Percentiles rank a stretch among this genome's conserved stretches.
phyloP scores from a whole-genome alignment of 139 green algal genomes.

The Chlorella ohadii region DNA sequence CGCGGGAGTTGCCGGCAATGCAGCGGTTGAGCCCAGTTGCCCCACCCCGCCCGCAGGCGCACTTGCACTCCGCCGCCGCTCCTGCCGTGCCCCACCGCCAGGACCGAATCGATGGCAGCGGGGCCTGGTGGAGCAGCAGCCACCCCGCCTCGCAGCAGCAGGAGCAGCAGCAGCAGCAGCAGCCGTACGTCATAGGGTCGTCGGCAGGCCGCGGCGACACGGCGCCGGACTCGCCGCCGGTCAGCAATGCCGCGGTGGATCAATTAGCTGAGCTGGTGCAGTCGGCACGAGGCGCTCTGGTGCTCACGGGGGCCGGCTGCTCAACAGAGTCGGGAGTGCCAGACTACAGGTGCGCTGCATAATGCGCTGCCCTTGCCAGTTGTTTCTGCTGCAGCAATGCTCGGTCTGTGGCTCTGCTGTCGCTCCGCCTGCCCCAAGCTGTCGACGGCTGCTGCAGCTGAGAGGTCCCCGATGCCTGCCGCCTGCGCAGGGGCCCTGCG shows the following conservation, averaged over 20 bases:
- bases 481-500: constrained; percentile 47
- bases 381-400: too few species aligned
- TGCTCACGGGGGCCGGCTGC: constrained; percentile 62
- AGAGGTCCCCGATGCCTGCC: too few species aligned
- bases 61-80: not conserved
- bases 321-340: constrained; percentile 86
- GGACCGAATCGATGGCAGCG: constrained; percentile 17
- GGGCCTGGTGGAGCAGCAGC: not conserved
- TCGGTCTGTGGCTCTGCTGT: too few species aligned
- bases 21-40: too few species aligned
- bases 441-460: too few species aligned
- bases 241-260: constrained; percentile 50
- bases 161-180: constrained; percentile 2
- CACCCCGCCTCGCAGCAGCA: not conserved
- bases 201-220: not conserved
- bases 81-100: not conserved
- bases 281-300: constrained; percentile 26
- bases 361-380: too few species aligned
- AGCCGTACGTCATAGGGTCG: constrained; percentile 26
- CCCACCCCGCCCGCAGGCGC: too few species aligned
- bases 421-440: too few species aligned
- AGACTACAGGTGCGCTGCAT: constrained; percentile 74
- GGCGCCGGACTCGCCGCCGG: constrained; percentile 44
- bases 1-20: too few species aligned
- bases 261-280: constrained; percentile 56